Base-by-base conservation (phyloP, 208 protist genomes). In the Paratrypanosoma confusum region DNA sequence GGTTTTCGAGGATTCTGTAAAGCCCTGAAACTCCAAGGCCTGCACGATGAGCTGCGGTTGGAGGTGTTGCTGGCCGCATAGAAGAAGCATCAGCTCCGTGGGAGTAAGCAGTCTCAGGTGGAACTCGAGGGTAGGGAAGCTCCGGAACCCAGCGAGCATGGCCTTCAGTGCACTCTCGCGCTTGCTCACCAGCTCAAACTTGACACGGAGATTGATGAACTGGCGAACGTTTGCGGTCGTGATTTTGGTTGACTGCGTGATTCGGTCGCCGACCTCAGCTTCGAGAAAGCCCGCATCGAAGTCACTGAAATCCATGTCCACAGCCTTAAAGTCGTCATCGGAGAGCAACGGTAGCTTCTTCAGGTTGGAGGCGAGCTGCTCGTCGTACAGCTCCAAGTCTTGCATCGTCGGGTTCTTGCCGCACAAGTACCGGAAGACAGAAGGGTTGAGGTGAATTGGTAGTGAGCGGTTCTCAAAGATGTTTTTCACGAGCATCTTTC, bases 321-420 rank as follows among this genome's bases (percentile, higher is more conserved):
- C 43, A 0, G 36, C 58, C 16, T 39, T 51, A 3, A 84, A 41
- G 50, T 84, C 75, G 6, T 63, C 53, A 0, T 50, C n/a, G 5
- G 70, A 80, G 24, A 80, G 26, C 8, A 80, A 46, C 1, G 50
- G 57, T 48, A 84, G 37, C 11, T 63, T 65, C 60, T 74, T 76
- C 23, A 84, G 54, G 1, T 51, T 59, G 26, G 43, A 46, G 1
- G 70, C 66, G n/a, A 84, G 25, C 11, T 16, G 43, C 0, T 26
- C 26, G 53, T 84, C 75, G 56, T 71, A 84, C 55, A 76, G 70
- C 54, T 84, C 70, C 23, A 80, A 50, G 39, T 83, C 74, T 2
- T 63, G 43, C 8, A 84, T 70, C 24, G 64, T 74, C 4, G 50
- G 44, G 26, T 48, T 27, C 1, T 36, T 55, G 20, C 56, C 64